Evolutionary conservation across 768 basidiomycete genomes (phyloP), one percentile per base, ranked within the genome.

Genomic region (Paxillus ammoniavirescens): DNA sequence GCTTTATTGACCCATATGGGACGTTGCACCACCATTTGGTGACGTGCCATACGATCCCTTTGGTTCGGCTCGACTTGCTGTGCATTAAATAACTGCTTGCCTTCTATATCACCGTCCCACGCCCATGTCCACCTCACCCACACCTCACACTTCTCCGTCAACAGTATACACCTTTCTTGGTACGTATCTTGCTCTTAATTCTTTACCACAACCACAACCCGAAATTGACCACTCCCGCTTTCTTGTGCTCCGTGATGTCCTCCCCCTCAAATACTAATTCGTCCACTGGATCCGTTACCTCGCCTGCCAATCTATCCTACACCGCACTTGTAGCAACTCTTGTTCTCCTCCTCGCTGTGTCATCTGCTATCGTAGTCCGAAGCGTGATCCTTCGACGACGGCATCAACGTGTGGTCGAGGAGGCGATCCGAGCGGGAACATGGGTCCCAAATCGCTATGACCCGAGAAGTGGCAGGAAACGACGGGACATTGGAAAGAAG

Each of bases 281-380:
- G 1, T 28, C 53, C 2, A 31, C 54, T 26, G 58, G 55, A 2
- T 40, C 55, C 1, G 3, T 41, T 2, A 23, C 59, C 28, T 4
- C 44, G 0, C 47, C 66, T 2, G 8, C 50, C 38, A 46, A 61
- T 15, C 28, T 49, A n/a, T 69, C 68, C 0, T 73, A 63, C 60
- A 78, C 78, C 5, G 79, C 81, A 56, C 75, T 81, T 46, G 15
- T 52, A 75, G 86, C 86, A 3, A 87, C 87, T 2, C 79, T 88
- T 47, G 77, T 87, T 54, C 79, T 87, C 18, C 79, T 89, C 17
- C 77, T 88, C 21, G 74, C 76, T 38, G 81, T 89, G n/a, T 86
- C 84, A 8, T 79, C 79, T 2, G 83, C 83, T 12, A 86, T 88
- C 63, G 79, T 88, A 55, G 58, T 80, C 43, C 83, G 87, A 35